Percentiles rank a stretch among this genome's conserved stretches.
These are phyloP conservation scores for Penicillium olsonii DNA, from an alignment of 2,329 filamentous ascomycete genomes.

Conservation along the genomic window DNA sequence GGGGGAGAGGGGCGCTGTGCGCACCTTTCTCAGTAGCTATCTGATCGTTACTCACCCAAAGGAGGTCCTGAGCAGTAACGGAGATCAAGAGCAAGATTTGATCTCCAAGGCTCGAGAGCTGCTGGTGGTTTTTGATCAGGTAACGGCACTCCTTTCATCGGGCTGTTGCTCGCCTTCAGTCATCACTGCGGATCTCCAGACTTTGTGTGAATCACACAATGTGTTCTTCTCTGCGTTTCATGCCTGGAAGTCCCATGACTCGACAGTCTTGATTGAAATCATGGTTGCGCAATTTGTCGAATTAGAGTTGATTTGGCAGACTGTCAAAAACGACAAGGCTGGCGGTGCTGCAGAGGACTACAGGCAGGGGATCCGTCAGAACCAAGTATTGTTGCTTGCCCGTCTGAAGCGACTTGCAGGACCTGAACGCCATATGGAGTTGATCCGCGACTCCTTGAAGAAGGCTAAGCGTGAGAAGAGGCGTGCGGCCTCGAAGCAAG, in stretches of 20 bases:
- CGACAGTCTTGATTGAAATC: conserved; percentile 62
- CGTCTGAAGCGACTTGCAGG: conserved; percentile 64
- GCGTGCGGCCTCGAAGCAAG: conserved; percentile 55
- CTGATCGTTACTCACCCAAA: conserved; percentile 63
- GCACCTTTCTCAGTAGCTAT: conserved; percentile 65
- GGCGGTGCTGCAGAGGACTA: conserved; percentile 66
- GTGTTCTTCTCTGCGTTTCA: conserved; percentile 64
- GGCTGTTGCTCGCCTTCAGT: conserved; percentile 40
- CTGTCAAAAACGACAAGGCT: conserved; percentile 63
- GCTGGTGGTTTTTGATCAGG: conserved; percentile 57
- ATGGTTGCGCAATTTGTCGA: conserved; percentile 69
- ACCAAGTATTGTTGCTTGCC: conserved; percentile 64
- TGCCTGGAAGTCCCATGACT: conserved; percentile 66
- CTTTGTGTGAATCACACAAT: conserved; percentile 58
- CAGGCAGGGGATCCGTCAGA: conserved; percentile 64
- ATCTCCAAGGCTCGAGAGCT: conserved; percentile 63
- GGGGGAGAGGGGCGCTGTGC: conserved; percentile 54
- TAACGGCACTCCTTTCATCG: conserved; percentile 51
- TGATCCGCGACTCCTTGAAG: conserved; percentile 62
- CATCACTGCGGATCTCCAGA: conserved; percentile 50
- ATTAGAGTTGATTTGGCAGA: conserved; percentile 67
- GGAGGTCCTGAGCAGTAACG: conserved; percentile 61
- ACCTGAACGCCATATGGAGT: conserved; percentile 59
- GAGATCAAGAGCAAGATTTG: conserved; percentile 63
- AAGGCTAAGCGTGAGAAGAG: conserved; percentile 58